A percentile compares a stretch with the other conserved stretches of the same genome.
Evolutionary conservation across 306 rosid genomes (phyloP).

Genomic region (apple (Malus domestica)): DNA sequence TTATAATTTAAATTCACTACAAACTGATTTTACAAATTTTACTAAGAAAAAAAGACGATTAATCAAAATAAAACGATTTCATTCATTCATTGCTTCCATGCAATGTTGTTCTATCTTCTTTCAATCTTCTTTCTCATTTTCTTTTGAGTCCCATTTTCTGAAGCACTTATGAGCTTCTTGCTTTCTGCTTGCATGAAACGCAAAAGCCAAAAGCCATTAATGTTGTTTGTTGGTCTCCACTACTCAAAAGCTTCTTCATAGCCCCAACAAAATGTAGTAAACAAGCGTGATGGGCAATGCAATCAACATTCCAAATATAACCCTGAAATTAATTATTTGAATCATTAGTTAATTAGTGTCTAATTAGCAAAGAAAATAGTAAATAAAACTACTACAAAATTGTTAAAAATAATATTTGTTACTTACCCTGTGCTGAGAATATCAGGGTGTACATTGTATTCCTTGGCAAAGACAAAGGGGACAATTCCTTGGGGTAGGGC

Average conservation of each 20-base stretch:
- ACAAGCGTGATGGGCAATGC: constrained; percentile 88
- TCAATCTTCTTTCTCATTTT: constrained; percentile 1
- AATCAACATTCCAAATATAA: constrained; percentile 83
- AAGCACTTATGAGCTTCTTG: constrained; percentile 4
- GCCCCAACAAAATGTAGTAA: constrained; percentile 83
- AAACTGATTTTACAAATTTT: constrained; percentile 53
- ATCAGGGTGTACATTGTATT: constrained; percentile 84
- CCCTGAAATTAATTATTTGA: constrained; percentile 47
- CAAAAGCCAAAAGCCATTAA: constrained; percentile 13
- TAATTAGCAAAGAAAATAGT: neutral
- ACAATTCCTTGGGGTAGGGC: constrained; percentile 99
- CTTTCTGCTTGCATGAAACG: neutral
- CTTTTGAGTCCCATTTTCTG: constrained; percentile 12
- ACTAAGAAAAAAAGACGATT: constrained; percentile 29
- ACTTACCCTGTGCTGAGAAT: constrained; percentile 90
- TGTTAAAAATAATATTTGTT: neutral
- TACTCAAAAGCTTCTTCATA: constrained; percentile 32
- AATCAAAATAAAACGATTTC: constrained; percentile 19
- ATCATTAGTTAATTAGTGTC: neutral
- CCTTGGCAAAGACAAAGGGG: constrained; percentile 96
- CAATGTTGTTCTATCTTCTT: constrained; percentile 11
- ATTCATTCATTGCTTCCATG: constrained; percentile 21
- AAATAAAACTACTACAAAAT: neutral
- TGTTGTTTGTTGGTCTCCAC: constrained; percentile 9
- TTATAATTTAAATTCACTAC: constrained; percentile 47